phyloP scores from a whole-genome alignment of 352 stramenopile genomes.

The Globisporangium mamillatum region DNA sequence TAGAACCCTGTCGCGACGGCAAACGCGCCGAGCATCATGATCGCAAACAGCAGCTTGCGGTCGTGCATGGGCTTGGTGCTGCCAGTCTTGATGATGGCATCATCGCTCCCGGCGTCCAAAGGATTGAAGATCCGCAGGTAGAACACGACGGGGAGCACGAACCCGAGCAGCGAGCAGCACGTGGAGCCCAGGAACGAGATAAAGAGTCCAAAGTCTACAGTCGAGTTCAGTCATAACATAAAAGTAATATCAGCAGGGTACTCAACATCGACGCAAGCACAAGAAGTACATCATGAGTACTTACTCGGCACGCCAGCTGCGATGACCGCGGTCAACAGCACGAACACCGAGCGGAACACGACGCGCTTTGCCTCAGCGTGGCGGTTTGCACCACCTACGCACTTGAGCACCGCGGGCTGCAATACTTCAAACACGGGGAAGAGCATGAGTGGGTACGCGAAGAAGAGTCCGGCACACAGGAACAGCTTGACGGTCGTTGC shows the following conservation, averaged over 20 bases:
- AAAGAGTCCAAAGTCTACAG: constrained; percentile 73
- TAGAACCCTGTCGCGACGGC: constrained; percentile 24
- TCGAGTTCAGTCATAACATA: neutral
- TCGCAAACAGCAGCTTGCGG: constrained; percentile 13
- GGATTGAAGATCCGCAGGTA: constrained; percentile 43
- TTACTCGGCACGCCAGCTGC: constrained; percentile 25
- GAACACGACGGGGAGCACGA: constrained; percentile 74
- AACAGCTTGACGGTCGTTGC: constrained; percentile 73
- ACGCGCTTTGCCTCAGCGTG: constrained; percentile 9
- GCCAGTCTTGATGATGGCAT: neutral
- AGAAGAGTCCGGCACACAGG: constrained; percentile 67
- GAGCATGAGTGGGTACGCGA: constrained; percentile 87
- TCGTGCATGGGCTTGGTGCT: neutral
- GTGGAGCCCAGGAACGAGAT: constrained; percentile 73
- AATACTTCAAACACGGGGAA: constrained; percentile 69
- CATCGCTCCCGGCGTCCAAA: neutral
- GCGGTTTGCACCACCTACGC: neutral
- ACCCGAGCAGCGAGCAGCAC: constrained; percentile 71
- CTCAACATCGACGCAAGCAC: neutral
- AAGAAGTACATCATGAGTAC: neutral
- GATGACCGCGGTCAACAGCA: constrained; percentile 30
- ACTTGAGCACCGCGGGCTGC: constrained; percentile 20
- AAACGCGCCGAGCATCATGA: constrained; percentile 20
- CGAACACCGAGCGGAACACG: constrained; percentile 38
- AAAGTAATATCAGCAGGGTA: neutral